These are phyloP conservation scores for Globisporangium lucens DNA, from an alignment of 352 stramenopile genomes.

Conservation along the genomic window DNA sequence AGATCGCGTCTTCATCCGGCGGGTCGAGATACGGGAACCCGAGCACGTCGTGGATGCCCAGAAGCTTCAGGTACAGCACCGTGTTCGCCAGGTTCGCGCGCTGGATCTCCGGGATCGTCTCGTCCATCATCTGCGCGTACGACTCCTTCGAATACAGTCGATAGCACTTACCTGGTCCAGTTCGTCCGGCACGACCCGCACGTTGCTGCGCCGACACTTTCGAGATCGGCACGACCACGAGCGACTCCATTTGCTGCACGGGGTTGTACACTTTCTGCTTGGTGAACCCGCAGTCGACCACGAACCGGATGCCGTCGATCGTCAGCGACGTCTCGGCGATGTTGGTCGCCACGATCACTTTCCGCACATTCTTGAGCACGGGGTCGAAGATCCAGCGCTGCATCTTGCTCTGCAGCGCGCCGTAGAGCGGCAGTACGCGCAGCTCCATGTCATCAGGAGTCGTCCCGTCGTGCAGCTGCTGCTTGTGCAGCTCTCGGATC, in stretches of 20 bases:
- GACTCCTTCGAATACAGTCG: conserved; percentile 97
- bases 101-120: conserved; percentile 98
- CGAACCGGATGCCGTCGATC: conserved; percentile 93
- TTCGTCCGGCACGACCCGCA: conserved; percentile 94
- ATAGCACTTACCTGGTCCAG: conserved; percentile 97
- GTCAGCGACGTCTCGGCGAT: conserved; percentile 98
- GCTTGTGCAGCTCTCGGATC: conserved; percentile 60
- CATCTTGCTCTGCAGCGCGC: conserved; percentile 88
- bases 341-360: conserved; percentile 89
- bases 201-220: conserved; percentile 93
- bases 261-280: conserved; percentile 94
- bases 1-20: conserved; percentile 59
- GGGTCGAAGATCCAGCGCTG: conserved; percentile 94
- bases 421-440: conserved; percentile 92
- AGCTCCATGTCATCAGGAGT: conserved; percentile 40
- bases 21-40: conserved; percentile 69
- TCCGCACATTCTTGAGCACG: conserved; percentile 81
- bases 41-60: conserved; percentile 72
- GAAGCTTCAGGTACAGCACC: conserved; percentile 89
- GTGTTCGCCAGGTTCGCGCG: conserved; percentile 92
- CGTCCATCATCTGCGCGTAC: conserved; percentile 95
- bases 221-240: conserved; percentile 95
- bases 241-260: conserved; percentile 63
- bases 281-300: conserved; percentile 76
- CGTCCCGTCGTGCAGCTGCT: conserved; percentile 17